Percentiles rank a stretch among this genome's conserved stretches.
Evolutionary conservation across 225 moss, liverwort and hornwort species (phyloP).

Genomic region (Marchantia polymorpha): DNA sequence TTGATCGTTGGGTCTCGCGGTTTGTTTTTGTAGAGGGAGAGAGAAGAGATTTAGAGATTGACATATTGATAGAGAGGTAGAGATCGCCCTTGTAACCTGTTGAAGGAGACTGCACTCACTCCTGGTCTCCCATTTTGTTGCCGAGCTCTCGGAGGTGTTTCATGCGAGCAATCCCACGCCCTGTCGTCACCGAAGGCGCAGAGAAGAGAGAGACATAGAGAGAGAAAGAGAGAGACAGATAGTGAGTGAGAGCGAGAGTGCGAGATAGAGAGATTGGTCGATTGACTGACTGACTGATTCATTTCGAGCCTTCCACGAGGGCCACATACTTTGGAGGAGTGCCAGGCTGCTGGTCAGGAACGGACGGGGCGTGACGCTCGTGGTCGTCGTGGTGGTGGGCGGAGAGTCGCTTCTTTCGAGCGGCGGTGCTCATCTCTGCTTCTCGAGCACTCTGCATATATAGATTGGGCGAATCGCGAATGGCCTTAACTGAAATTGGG

Average conservation of each 20-base stretch:
- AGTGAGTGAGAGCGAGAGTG: not conserved
- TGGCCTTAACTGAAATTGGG: not conserved
- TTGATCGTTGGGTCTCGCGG: not conserved
- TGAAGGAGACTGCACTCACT: not conserved
- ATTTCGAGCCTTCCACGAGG: not conserved
- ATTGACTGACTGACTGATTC: not conserved
- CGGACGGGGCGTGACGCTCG: conserved; percentile 15
- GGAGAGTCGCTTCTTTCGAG: not conserved
- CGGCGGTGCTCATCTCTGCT: conserved; percentile 3
- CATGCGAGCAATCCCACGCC: not conserved
- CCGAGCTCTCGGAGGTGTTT: not conserved
- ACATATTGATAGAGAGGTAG: too few relatives aligned
- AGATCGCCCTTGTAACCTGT: not conserved
- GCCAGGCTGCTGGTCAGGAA: conserved; percentile 1
- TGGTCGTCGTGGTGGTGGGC: not conserved
- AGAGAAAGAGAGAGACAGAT: not conserved
- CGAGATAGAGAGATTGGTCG: not conserved
- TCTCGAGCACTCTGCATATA: not conserved
- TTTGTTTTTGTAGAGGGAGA: not conserved
- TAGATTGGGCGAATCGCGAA: not conserved
- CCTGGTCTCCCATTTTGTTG: not conserved
- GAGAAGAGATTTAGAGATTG: too few relatives aligned
- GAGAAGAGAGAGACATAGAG: not conserved
- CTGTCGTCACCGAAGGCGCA: not conserved
- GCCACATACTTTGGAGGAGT: not conserved